Base-by-base conservation (phyloP, 2,329 filamentous ascomycete species). In the Calycina marina region DNA sequence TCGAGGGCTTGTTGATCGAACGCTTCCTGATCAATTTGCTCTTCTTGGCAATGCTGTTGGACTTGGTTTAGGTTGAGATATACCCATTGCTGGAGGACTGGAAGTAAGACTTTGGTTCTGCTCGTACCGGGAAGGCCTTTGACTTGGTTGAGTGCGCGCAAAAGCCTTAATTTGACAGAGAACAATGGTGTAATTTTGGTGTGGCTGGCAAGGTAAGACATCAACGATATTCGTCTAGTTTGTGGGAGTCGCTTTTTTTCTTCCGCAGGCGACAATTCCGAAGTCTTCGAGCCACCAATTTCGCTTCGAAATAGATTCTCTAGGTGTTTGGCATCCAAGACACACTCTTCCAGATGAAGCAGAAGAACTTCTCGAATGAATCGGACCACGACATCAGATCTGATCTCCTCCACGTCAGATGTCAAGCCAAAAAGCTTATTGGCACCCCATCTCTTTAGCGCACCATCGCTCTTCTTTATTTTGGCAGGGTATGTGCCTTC, bases 331-430 rank as follows among this genome's bases (percentile, higher is more conserved):
- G 72, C 60, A 49, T 96, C 85, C 43, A 94, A 69, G 3, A 88
- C 66, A 47, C 78, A 92, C 55, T 94, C 90, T 55, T 94, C 86
- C 6, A 93, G 58, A 2, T 68, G 70, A 0, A 82, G 82, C 13
- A 83, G 54, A n/a, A 94, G 56, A 22, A 79, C 63, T 13, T 70
- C 62, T 13, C 71, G 65, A 1, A 90, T 49, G 13, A 92, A 56
- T 36, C 70, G 74, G 26, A 65, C 59, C 2, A 61, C 59, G 33
- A 77, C 66, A 14, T 74, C 66, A 1, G 59, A 49, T 3, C 67
- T 55, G 33, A 92, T 61, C 62, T 69, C 71, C 28, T 67, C 59
- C 11, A 77, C 40, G 10, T 58, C 52, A 20, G 64, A 55, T 4
- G 58, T 57, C 28, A 63, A 56, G 4, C 72, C 74, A 48, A 92